Base-by-base conservation (phyloP, 495 filamentous ascomycete genomes). In the Tuber brumale region DNA sequence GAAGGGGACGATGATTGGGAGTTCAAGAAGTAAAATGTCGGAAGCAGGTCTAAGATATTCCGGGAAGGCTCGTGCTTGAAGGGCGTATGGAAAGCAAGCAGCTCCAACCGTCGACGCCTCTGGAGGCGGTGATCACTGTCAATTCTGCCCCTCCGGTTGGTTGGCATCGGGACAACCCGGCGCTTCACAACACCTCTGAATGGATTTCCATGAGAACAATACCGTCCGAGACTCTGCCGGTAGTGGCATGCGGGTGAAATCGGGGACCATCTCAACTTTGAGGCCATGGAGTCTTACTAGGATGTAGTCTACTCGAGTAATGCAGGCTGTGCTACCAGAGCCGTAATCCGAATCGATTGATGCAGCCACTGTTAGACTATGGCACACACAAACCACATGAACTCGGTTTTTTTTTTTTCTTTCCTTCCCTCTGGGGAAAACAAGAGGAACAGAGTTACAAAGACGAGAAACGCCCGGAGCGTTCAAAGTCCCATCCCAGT, bases 31-130 rank as follows among this genome's bases (percentile, higher is more conserved):
- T 42, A 42, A 51, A 48, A 69, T 42, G 71, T 81, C 73, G 80
- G 79, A 78, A 79, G 74, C 76, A 73, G 79, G 70, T 75, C 78
- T 70, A 81, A 81, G 72, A 69, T 70, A 76, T 72, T 81, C 78
- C 79, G 79, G 79, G 79, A 80, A 72, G 80, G 73, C 74, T 82
- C 79, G 79, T 79, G 80, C 69, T 79, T 74, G 75, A 43, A 80
- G 41, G 72, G 41, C 74, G 72, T 74, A 80, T 61, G 77, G 71
- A 70, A 74, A 76, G 78, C 71, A 61, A 75, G 48, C 46, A 78
- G 75, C 72, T 79, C 76, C 71, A 76, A 74, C 79, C 79, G 79
- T 80, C 76, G 72, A 74, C 70, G 79, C 70, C 74, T 72, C 78
- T 46, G 57, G 27, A 61, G 76, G 79, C 66, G 71, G 72, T 74